phyloP scores from a whole-genome alignment of 257 asterid species.

The Solanum tarijense region DNA sequence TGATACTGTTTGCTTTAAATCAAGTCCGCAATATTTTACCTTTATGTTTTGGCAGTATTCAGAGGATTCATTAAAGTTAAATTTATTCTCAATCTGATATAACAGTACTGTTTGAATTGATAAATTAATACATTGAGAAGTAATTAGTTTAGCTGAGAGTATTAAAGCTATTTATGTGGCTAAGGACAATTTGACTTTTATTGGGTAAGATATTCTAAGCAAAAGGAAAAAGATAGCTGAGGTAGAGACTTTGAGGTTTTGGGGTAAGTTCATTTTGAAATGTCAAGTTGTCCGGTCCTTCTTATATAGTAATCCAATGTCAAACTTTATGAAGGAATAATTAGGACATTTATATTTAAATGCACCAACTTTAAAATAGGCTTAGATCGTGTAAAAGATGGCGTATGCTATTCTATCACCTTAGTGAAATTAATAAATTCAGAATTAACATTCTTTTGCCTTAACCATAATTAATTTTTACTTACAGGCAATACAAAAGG shows the following conservation, averaged over 20 bases:
- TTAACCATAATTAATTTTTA: background rate
- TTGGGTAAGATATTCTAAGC: background rate
- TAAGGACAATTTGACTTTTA: conserved; percentile 1
- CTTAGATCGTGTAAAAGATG: background rate
- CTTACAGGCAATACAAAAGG: conserved; percentile 9
- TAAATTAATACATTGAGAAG: background rate
- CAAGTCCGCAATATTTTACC: background rate
- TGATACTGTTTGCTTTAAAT: background rate
- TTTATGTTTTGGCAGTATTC: background rate
- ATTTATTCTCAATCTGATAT: background rate
- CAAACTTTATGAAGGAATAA: background rate
- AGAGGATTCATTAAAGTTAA: background rate
- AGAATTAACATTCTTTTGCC: background rate
- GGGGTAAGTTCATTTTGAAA: background rate
- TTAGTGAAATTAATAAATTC: background rate
- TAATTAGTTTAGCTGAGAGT: background rate
- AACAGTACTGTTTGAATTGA: background rate
- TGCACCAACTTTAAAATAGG: background rate
- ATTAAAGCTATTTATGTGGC: background rate
- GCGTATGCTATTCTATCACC: background rate
- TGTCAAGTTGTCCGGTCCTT: background rate
- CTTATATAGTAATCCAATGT: background rate
- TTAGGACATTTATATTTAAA: background rate
- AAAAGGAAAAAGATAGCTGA: background rate
- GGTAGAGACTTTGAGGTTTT: background rate